phyloP scores from a whole-genome alignment of 805 yeast genomes.

The Candida pini region DNA sequence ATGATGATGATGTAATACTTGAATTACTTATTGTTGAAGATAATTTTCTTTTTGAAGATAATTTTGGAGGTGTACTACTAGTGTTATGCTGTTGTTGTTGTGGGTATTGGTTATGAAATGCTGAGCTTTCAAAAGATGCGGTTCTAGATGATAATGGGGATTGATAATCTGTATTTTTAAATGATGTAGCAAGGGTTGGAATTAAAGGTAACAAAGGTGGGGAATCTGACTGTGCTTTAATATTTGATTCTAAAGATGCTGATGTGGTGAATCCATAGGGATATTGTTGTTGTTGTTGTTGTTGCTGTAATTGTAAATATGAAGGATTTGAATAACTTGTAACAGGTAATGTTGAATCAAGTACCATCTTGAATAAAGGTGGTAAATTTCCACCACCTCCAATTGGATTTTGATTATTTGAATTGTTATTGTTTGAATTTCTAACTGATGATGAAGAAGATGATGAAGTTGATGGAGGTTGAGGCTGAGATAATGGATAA shows the following conservation, averaged over 20 bases:
- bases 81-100: background rate
- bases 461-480: conserved; percentile 1
- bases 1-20: conserved; percentile 5
- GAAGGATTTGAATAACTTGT: conserved; percentile 10
- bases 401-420: background rate
- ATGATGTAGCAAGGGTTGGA: conserved; percentile 1
- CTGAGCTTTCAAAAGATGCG: conserved; percentile 5
- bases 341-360: conserved; percentile 21
- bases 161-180: conserved; percentile 5
- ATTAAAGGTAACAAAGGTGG: conserved; percentile 1
- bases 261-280: background rate
- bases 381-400: conserved; percentile 11
- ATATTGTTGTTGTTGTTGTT: conserved; percentile 1
- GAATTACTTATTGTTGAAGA: conserved; percentile 4
- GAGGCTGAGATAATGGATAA: conserved; percentile 3
- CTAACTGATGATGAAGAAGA: background rate
- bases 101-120: background rate
- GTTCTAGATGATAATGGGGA: conserved; percentile 5
- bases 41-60: conserved; percentile 3
- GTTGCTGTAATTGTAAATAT: background rate
- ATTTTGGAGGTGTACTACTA: conserved; percentile 1
- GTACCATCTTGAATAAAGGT: conserved; percentile 21
- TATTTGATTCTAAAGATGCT: background rate
- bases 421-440: conserved; percentile 2
- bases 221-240: background rate